Percentiles rank a stretch among this genome's conserved stretches.
phyloP scores from a whole-genome alignment of 2,329 filamentous ascomycete genomes.

The Xylaria sp. region DNA sequence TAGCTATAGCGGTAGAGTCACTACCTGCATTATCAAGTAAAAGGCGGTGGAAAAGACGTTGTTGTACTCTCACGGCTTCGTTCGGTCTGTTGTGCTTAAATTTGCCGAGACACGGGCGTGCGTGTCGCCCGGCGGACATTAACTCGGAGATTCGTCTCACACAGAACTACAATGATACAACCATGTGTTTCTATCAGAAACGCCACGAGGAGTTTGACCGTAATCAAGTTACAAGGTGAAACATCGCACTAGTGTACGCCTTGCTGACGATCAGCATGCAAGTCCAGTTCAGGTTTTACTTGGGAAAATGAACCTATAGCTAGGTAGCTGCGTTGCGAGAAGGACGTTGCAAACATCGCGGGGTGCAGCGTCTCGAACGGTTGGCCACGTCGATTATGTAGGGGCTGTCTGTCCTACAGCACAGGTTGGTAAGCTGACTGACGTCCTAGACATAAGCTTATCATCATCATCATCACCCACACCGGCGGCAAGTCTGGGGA shows the following conservation, averaged over 20 bases:
- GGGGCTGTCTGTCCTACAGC: neutral
- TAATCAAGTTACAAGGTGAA: neutral
- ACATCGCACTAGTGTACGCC: neutral
- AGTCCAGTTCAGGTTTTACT: neutral
- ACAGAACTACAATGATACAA: slow-evolving; percentile 2
- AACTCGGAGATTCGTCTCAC: slow-evolving; percentile 7
- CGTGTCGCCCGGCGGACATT: neutral
- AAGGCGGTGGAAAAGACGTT: neutral
- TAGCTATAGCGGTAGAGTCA: neutral
- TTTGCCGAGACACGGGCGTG: slow-evolving; percentile 11
- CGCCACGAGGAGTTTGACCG: neutral
- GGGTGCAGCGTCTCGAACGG: slow-evolving; percentile 13
- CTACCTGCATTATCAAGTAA: neutral
- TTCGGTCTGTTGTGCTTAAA: neutral
- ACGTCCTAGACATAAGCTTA: slow-evolving; percentile 1
- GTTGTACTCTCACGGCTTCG: neutral
- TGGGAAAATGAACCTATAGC: neutral
- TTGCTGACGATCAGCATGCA: slow-evolving; percentile 5
- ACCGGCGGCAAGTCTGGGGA: slow-evolving; percentile 22
- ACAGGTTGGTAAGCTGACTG: slow-evolving; percentile 8
- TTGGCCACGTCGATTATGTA: slow-evolving; percentile 10
- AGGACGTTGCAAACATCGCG: slow-evolving; percentile 10
- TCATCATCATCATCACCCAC: slow-evolving; percentile 11
- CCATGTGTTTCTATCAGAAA: neutral
- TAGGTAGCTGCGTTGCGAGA: neutral